Conservation (phyloP, 768 basidiomycete genomes). For the Auricularia heimuer region DNA sequence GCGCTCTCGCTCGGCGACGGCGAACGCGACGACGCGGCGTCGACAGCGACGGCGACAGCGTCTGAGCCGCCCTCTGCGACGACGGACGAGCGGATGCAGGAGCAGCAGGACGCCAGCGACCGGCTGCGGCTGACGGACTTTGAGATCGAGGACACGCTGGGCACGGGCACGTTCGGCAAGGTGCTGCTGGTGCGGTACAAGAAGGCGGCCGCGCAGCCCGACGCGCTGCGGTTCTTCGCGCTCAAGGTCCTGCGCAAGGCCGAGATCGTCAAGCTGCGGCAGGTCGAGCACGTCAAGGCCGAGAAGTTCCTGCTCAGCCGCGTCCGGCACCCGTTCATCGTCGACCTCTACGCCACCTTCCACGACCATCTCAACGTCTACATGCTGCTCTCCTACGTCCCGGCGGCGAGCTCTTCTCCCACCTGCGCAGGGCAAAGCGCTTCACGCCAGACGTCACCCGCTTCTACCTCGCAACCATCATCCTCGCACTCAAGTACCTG, state of each 20-base stretch:
- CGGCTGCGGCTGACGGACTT: constrained; percentile 62
- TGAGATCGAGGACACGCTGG: constrained; percentile 69
- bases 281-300: constrained; percentile 96
- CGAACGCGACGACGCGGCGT: background rate
- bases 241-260: constrained; percentile 85
- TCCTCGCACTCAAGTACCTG: constrained; percentile 88
- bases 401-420: constrained; percentile 96
- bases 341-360: constrained; percentile 90
- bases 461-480: constrained; percentile 94
- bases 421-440: constrained; percentile 84
- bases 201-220: constrained; percentile 31
- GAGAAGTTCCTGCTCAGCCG: constrained; percentile 90
- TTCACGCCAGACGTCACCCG: constrained; percentile 97
- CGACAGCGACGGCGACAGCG: background rate
- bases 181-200: constrained; percentile 83
- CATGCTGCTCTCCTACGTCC: constrained; percentile 94
- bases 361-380: constrained; percentile 96
- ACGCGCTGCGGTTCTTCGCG: constrained; percentile 59
- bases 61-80: background rate
- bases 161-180: constrained; percentile 92
- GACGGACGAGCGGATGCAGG: constrained; percentile 50
- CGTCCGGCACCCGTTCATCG: constrained; percentile 90
- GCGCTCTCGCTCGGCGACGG: background rate
- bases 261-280: constrained; percentile 80
- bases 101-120: constrained; percentile 26